These are phyloP conservation scores for Emericellopsis terricola DNA, from an alignment of 495 filamentous ascomycete species.

Conservation along the genomic window DNA sequence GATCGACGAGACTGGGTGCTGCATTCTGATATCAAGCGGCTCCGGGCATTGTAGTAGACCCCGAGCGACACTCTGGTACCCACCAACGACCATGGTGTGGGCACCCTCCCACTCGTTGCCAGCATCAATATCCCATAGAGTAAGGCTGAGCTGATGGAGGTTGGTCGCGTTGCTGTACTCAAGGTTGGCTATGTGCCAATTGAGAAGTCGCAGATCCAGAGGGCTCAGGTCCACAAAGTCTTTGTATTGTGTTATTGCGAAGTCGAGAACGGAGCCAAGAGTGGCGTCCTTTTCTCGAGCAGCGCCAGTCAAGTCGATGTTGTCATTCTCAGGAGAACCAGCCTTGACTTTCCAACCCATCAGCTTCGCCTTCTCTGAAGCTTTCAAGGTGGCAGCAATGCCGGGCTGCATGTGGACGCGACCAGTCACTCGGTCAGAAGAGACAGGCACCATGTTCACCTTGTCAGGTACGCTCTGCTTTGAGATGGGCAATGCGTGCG, in stretches of 20 bases:
- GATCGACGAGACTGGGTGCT: slow-evolving; percentile 49
- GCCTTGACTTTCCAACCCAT: slow-evolving; percentile 71
- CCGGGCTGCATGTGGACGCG: slow-evolving; percentile 39
- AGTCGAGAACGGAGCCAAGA: slow-evolving; percentile 76
- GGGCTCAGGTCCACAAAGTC: slow-evolving; percentile 64
- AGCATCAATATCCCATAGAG: slow-evolving; percentile 89
- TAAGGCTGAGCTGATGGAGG: slow-evolving; percentile 69
- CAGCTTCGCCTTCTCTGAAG: slow-evolving; percentile 46
- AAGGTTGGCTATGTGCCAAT: slow-evolving; percentile 96
- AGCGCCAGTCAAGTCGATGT: slow-evolving; percentile 55
- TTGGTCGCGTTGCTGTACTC: slow-evolving; percentile 94
- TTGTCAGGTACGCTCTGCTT: slow-evolving; percentile 27
- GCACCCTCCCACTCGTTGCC: slow-evolving; percentile 95
- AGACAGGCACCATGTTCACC: slow-evolving; percentile 36
- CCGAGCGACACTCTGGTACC: slow-evolving; percentile 77
- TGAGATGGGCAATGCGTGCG: slow-evolving; percentile 24
- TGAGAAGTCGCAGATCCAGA: slow-evolving; percentile 76
- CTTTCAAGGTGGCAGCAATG: slow-evolving; percentile 37
- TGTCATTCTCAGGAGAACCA: slow-evolving; percentile 40
- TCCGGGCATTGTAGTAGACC: slow-evolving; percentile 61
- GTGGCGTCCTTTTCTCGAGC: slow-evolving; percentile 45
- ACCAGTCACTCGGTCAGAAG: slow-evolving; percentile 40
- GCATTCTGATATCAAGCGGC: slow-evolving; percentile 62
- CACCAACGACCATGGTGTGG: slow-evolving; percentile 81
- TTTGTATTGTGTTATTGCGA: slow-evolving; percentile 73